Evolutionary conservation across 345 rosid genomes (phyloP).

Genomic region (Moricandia arvensis): DNA sequence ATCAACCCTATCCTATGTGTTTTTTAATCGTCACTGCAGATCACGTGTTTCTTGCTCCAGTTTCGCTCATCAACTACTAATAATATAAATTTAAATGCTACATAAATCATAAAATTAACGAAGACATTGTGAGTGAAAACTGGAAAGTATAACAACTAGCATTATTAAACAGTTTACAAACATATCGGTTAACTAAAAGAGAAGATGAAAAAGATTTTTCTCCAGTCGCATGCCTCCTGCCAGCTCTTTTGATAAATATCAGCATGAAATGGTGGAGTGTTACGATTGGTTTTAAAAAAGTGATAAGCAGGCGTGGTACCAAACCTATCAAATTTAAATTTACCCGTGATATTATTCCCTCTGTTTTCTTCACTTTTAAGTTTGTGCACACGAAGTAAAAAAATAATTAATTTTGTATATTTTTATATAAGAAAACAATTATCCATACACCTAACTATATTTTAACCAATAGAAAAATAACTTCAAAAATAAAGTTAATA

Average conservation of each 20-base stretch:
- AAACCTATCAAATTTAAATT: no score
- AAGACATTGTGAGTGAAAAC: not conserved
- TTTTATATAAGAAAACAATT: no score
- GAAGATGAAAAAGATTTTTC: not conserved
- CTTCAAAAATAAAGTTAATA: no score
- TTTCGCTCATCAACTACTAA: not conserved
- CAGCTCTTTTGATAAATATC: constrained; percentile 14
- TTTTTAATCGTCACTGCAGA: constrained; percentile 10
- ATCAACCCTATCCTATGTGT: constrained; percentile 14
- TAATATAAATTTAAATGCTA: not conserved
- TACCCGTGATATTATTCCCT: no score
- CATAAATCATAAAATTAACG: not conserved
- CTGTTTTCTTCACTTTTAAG: no score
- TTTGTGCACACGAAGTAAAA: no score
- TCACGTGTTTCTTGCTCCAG: constrained; percentile 12
- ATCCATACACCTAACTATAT: no score
- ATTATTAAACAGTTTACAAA: not conserved
- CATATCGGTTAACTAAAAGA: not conserved
- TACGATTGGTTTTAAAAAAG: no score
- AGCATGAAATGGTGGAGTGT: not conserved
- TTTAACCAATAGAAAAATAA: no score
- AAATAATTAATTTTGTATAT: no score
- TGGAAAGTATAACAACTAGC: not conserved
- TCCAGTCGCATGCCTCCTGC: constrained; percentile 4
- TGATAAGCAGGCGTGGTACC: no score